These are phyloP conservation scores for Fomitopsis betulina DNA, from an alignment of 1,284 basidiomycete genomes.

Conservation along the genomic window DNA sequence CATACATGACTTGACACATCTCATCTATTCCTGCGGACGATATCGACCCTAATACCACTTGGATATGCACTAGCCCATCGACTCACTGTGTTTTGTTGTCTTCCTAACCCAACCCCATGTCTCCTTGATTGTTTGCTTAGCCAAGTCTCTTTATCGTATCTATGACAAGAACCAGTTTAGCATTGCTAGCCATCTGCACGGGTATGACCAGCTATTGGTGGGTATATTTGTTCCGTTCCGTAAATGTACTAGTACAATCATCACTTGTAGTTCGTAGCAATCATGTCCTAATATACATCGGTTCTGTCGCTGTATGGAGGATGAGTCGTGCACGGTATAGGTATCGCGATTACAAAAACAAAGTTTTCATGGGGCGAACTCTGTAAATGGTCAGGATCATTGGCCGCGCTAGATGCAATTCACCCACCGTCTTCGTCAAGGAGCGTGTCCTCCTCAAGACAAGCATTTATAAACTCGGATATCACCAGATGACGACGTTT, in stretches of 20 bases:
- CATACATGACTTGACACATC: neutral
- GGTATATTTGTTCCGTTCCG: neutral
- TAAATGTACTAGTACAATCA: neutral
- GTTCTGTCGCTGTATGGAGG: neutral
- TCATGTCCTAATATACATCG: neutral
- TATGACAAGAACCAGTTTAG: slow-evolving; percentile 3
- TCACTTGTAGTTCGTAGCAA: neutral
- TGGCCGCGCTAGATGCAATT: neutral
- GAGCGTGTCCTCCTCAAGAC: slow-evolving; percentile 75
- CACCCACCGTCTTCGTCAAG: slow-evolving; percentile 73
- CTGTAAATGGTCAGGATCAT: neutral
- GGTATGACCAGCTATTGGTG: neutral
- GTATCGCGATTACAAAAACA: neutral
- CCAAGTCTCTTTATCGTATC: slow-evolving; percentile 6
- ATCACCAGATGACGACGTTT: slow-evolving; percentile 77
- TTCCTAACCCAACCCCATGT: neutral
- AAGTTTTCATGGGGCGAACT: slow-evolving; percentile 8
- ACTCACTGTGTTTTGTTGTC: neutral
- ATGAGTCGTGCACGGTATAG: neutral
- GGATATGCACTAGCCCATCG: neutral
- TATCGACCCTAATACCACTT: neutral
- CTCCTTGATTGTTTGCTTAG: neutral
- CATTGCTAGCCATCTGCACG: slow-evolving; percentile 1
- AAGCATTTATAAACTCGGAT: slow-evolving; percentile 71
- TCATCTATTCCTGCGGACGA: neutral